A percentile compares a stretch with the other conserved stretches of the same genome.
Conservation (phyloP, 2,329 filamentous ascomycete species). For the Pestalotiopsis sp. region DNA sequence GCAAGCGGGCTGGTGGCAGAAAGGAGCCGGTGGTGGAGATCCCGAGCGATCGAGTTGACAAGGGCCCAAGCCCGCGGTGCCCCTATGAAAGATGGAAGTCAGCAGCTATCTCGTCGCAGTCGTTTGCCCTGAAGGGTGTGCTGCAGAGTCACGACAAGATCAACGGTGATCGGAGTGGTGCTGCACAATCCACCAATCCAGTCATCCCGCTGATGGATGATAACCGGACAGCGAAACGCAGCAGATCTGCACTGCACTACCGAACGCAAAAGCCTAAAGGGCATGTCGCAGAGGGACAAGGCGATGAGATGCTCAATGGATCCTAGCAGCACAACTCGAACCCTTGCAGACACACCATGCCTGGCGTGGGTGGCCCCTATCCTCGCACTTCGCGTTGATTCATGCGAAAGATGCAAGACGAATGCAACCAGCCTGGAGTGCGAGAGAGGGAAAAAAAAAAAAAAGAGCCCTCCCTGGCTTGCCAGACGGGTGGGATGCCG, state of each 20-base stretch:
- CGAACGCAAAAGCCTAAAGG: neutral
- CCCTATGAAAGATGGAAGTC: neutral
- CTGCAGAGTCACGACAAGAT: neutral
- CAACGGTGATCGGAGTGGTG: neutral
- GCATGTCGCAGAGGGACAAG: no score
- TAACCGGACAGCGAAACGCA: no score
- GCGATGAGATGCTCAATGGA: neutral
- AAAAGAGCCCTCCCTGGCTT: neutral
- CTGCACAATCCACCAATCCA: neutral
- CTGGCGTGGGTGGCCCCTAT: neutral
- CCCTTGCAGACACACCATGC: neutral
- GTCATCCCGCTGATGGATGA: no score
- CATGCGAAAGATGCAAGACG: neutral
- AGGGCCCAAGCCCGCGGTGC: neutral
- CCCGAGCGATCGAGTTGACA: constrained; percentile 1
- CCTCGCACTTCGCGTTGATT: neutral
- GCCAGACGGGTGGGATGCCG: neutral
- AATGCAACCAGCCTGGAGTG: neutral
- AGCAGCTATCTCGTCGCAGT: no score
- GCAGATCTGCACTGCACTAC: no score
- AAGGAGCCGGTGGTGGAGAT: neutral
- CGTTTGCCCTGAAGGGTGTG: neutral
- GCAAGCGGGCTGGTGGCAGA: neutral
- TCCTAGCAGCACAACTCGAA: neutral
- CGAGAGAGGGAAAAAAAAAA: no score